These are phyloP conservation scores for Saccharomycopsis sp. DNA, from an alignment of 805 yeast genomes.

Conservation along the genomic window DNA sequence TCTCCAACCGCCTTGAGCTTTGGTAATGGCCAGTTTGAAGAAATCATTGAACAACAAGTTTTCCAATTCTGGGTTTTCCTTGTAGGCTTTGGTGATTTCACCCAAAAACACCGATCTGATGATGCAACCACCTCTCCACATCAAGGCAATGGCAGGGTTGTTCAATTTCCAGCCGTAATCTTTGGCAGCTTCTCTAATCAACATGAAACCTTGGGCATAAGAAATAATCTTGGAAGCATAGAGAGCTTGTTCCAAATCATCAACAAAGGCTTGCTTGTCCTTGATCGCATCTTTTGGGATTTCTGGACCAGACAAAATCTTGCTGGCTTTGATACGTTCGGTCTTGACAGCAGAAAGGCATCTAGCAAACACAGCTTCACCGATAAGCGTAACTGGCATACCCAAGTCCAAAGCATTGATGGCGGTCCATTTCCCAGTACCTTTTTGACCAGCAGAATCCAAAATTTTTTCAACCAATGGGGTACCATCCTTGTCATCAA, in stretches of 20 bases:
- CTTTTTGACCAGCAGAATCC: constrained; percentile 98
- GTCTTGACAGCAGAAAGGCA: constrained; percentile 86
- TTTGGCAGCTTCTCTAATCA: constrained; percentile 95
- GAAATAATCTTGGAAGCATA: constrained; percentile 98
- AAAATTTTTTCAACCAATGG: constrained; percentile 94
- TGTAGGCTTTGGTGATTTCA: constrained; percentile 94
- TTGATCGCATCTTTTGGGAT: constrained; percentile 53
- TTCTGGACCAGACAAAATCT: constrained; percentile 69
- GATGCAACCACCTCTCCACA: constrained; percentile 99
- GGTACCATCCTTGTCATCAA: constrained; percentile 80
- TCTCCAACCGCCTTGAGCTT: constrained; percentile 97
- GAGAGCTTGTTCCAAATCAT: constrained; percentile 93
- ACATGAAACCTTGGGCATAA: constrained; percentile 99
- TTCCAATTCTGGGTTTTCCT: constrained; percentile 86
- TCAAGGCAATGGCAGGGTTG: constrained; percentile 96
- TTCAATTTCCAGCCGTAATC: constrained; percentile 95
- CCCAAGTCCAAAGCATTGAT: constrained; percentile 96
- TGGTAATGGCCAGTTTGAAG: constrained; percentile 83
- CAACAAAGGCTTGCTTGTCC: constrained; percentile 78
- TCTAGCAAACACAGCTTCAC: constrained; percentile 98
- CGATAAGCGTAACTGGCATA: constrained; percentile 95
- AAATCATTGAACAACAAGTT: constrained; percentile 92
- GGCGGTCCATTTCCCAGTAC: constrained; percentile 99
- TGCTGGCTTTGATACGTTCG: constrained; percentile 85
- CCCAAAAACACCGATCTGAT: constrained; percentile 97